Percentiles rank a stretch among this genome's conserved stretches.
These are phyloP conservation scores for Dissoconium aciculare DNA, from an alignment of 2,329 filamentous ascomycete genomes.

Conservation along the genomic window DNA sequence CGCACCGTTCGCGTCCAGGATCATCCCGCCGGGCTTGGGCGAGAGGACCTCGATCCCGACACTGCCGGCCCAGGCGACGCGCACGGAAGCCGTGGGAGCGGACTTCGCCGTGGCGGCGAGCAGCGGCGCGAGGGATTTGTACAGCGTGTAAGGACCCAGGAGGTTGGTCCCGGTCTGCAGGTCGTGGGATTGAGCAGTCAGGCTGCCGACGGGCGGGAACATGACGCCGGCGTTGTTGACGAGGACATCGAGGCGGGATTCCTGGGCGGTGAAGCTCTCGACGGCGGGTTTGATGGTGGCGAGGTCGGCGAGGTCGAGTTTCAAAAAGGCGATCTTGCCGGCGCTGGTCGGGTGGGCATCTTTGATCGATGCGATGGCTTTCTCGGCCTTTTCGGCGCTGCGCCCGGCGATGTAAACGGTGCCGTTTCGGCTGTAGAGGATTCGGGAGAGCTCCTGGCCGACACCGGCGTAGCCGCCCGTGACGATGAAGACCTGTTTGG, in stretches of 20 bases:
- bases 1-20: slow-evolving; percentile 7
- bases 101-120: slow-evolving; percentile 15
- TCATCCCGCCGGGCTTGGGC: slow-evolving; percentile 12
- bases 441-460: slow-evolving; percentile 37
- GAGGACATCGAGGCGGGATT: slow-evolving; percentile 17
- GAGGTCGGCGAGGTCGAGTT: slow-evolving; percentile 31
- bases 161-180: slow-evolving; percentile 24
- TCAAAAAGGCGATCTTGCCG: slow-evolving; percentile 31
- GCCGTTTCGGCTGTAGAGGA: slow-evolving; percentile 39
- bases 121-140: slow-evolving; percentile 19
- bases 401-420: slow-evolving; percentile 43
- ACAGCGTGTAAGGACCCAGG: slow-evolving; percentile 23
- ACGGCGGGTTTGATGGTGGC: slow-evolving; percentile 21
- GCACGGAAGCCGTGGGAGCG: slow-evolving; percentile 13
- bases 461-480: slow-evolving; percentile 36
- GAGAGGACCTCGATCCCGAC: slow-evolving; percentile 12
- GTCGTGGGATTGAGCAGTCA: slow-evolving; percentile 21
- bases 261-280: slow-evolving; percentile 22
- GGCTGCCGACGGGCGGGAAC: slow-evolving; percentile 22
- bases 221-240: slow-evolving; percentile 14
- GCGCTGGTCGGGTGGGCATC: slow-evolving; percentile 22
- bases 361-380: slow-evolving; percentile 33
- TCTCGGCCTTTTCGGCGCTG: slow-evolving; percentile 29
- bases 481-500: slow-evolving; percentile 40
- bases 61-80: slow-evolving; percentile 21